These are phyloP conservation scores for Allium sativum DNA, from an alignment of 106 monocot genomes.

Conservation along the genomic window DNA sequence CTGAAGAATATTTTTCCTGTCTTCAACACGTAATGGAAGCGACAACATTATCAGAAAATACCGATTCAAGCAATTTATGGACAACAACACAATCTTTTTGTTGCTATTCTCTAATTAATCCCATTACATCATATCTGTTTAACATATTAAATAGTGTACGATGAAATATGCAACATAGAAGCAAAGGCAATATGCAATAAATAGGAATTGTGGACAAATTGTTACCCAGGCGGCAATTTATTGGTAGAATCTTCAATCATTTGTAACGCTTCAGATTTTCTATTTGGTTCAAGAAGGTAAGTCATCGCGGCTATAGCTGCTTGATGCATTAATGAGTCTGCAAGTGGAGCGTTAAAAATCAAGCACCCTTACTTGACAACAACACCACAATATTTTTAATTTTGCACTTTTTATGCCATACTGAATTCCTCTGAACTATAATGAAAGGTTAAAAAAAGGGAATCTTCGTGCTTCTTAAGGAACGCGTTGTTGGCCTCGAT, in stretches of 20 bases:
- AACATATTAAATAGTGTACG: neutral
- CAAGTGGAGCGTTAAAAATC: neutral
- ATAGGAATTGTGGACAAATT: neutral
- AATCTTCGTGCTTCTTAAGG: conserved; percentile 74
- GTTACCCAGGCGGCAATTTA: conserved; percentile 20
- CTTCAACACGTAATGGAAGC: conserved; percentile 49
- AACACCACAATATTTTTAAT: no score
- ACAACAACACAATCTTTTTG: conserved; percentile 68
- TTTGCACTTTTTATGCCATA: no score
- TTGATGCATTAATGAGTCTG: conserved; percentile 90
- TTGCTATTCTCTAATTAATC: conserved; percentile 54
- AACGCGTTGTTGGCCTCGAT: conserved; percentile 62
- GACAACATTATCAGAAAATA: conserved; percentile 47
- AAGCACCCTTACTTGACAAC: neutral
- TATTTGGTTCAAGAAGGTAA: conserved; percentile 59
- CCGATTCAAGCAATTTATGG: conserved; percentile 55
- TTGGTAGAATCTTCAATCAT: conserved; percentile 69
- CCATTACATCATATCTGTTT: conserved; percentile 38
- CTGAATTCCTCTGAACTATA: no score
- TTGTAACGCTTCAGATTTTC: conserved; percentile 67
- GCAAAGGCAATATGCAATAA: neutral
- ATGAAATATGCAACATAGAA: neutral
- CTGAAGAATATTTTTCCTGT: no score
- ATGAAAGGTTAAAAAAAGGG: neutral
- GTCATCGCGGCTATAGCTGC: conserved; percentile 85